phyloP scores from a whole-genome alignment of 2,329 filamentous ascomycete species.

The Diaporthe sp. region DNA sequence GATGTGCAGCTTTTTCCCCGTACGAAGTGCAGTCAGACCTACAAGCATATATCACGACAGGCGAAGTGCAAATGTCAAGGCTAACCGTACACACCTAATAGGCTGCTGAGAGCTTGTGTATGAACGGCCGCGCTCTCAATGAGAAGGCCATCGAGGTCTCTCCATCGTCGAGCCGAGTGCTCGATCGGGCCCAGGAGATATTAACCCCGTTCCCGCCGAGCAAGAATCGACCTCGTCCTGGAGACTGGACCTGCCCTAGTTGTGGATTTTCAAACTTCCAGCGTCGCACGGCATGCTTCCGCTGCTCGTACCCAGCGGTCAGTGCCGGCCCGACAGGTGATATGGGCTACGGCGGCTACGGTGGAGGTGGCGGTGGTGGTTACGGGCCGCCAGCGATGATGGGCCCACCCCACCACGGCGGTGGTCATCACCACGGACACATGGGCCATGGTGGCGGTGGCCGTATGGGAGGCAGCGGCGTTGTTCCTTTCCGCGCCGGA shows the following conservation, averaged over 20 bases:
- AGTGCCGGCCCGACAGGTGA: conserved; percentile 80
- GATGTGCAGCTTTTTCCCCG: conserved; percentile 15
- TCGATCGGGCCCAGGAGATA: conserved; percentile 95
- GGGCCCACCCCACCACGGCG: conserved; percentile 81
- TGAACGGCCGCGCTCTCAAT: conserved; percentile 98
- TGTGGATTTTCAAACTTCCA: conserved; percentile 99
- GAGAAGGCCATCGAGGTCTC: conserved; percentile 99
- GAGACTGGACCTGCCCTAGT: conserved; percentile 98
- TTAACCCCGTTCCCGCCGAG: conserved; percentile 97
- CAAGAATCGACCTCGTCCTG: conserved; percentile 96
- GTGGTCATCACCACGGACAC: conserved; percentile 67
- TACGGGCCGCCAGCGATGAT: conserved; percentile 84
- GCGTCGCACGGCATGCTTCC: conserved; percentile 97
- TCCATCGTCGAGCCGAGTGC: conserved; percentile 94
- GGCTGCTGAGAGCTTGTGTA: conserved; percentile 98
- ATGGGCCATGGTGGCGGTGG: conserved; percentile 63
- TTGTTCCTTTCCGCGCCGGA: conserved; percentile 96
- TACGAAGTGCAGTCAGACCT: conserved; percentile 22
- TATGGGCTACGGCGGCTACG: conserved; percentile 64
- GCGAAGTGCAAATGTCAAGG: conserved; percentile 8
- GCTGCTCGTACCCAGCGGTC: conserved; percentile 98
- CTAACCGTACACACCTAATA: conserved; percentile 51
- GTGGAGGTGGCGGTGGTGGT: conserved; percentile 66
- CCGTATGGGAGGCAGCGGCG: conserved; percentile 84
- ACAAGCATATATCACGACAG: conserved; percentile 2